phyloP scores from a whole-genome alignment of 2,329 filamentous ascomycete genomes.

The Ophiostoma ulmi region DNA sequence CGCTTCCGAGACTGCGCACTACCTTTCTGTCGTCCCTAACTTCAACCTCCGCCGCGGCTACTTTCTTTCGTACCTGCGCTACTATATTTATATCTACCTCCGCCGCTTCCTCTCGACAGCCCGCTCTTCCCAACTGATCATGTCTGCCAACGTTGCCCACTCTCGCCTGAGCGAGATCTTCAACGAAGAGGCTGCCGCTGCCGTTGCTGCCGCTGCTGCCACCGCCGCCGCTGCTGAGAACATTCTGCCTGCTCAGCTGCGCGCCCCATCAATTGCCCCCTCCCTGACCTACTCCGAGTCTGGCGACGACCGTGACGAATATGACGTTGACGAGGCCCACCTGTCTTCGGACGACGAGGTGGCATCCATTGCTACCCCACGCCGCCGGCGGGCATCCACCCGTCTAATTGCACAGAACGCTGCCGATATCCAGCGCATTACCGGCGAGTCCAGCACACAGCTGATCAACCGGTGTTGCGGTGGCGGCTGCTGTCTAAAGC shows the following conservation, averaged over 20 bases:
- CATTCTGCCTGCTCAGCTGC: constrained; percentile 44
- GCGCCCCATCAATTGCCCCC: constrained; percentile 50
- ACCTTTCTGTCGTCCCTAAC: neutral
- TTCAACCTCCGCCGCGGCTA: neutral
- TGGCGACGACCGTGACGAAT: constrained; percentile 50
- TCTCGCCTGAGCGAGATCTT: constrained; percentile 27
- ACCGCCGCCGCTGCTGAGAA: constrained; percentile 36
- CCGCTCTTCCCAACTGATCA: constrained; percentile 16
- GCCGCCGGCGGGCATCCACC: constrained; percentile 62
- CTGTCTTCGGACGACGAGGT: constrained; percentile 35
- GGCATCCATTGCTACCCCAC: constrained; percentile 29
- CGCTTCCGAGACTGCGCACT: constrained; percentile 5
- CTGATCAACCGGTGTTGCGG: constrained; percentile 60
- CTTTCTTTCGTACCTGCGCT: neutral
- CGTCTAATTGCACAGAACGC: constrained; percentile 60
- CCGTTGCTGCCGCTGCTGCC: constrained; percentile 29
- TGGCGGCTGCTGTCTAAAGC: constrained; percentile 57
- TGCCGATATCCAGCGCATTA: constrained; percentile 58
- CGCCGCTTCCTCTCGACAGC: constrained; percentile 7
- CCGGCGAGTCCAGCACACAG: constrained; percentile 58
- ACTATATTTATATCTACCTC: neutral
- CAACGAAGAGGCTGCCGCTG: constrained; percentile 26
- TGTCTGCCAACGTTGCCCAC: constrained; percentile 24
- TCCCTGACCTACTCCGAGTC: constrained; percentile 61
- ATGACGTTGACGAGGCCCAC: constrained; percentile 46